Base-by-base conservation (phyloP, 1,284 basidiomycete genomes). In the Papiliotrema flavescens region DNA sequence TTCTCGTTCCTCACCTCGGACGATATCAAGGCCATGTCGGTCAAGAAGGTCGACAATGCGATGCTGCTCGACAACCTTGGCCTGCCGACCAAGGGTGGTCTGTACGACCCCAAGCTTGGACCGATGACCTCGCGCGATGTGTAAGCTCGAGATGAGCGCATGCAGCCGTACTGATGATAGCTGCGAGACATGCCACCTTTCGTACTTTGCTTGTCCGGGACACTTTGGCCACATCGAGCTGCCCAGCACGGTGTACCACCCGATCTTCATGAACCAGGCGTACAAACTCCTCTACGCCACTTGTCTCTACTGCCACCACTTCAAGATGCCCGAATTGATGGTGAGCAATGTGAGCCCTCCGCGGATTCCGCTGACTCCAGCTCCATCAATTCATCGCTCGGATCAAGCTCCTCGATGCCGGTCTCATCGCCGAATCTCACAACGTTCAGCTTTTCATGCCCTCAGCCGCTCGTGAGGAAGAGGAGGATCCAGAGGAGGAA, bases 151-250 rank as follows among this genome's bases (percentile, higher is more conserved):
- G 20, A 39, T 43, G 54, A 47, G 17, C 28, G 11, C 6, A 11
- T 32, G 6, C 5, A 32, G 28, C 11, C 28, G 11, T 32, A 19
- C 23, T 49, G 8, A 37, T 3, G n/a, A 17, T 71, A 97, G 94
- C 60, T 99, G 96, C 76, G 80, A 88, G 63, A 97, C 96, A 76
- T 99, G 96, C 75, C 86, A 84, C 54, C 83, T 95, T 63, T 89
- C 85, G 47, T 93, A 90, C 69, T 98, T 88, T 77, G 86, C 87
- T 58, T 99, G 96, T 75, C 95, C 96, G 0, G 96, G 96, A 7
- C 96, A 99, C 77, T 98, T 90, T 79, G 96, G 96, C n/a, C 96
- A 98, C 77, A 95, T 99, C 63, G 93, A 98, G 66, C 84, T 99
- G 6, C 92, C 96, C 11, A 83, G 89, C 20, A 93, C 96, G 24